phyloP scores from a whole-genome alignment of 768 basidiomycete genomes.

The Aureoboletus auriporus region DNA sequence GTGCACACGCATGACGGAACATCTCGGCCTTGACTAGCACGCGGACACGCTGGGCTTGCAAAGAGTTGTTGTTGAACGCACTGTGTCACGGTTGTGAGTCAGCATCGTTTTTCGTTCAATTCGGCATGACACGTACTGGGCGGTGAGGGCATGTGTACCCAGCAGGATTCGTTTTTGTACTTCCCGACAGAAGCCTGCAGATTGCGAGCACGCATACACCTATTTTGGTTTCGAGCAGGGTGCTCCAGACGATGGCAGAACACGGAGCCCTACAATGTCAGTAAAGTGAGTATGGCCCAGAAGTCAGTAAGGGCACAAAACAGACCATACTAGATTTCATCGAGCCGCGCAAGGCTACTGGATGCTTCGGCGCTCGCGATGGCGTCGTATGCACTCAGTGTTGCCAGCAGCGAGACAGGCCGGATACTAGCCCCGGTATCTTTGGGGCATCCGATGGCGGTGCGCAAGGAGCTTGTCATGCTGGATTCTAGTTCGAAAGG shows the following conservation, averaged over 20 bases:
- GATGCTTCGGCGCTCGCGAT: slow-evolving; percentile 91
- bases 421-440: slow-evolving; percentile 60
- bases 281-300: too few relatives aligned
- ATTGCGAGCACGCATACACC: slow-evolving; percentile 64
- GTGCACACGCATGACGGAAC: slow-evolving; percentile 58
- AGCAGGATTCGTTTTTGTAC: slow-evolving; percentile 84
- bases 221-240: slow-evolving; percentile 47
- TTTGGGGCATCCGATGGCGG: slow-evolving; percentile 38
- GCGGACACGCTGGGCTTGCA: slow-evolving; percentile 86
- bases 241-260: slow-evolving; percentile 36
- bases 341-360: slow-evolving; percentile 86
- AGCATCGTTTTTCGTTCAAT: not conserved
- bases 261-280: slow-evolving; percentile 44
- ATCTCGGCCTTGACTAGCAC: slow-evolving; percentile 59
- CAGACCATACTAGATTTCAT: slow-evolving; percentile 83
- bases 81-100: slow-evolving; percentile 34
- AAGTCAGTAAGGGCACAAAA: slow-evolving; percentile 1
- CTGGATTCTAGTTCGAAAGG: slow-evolving; percentile 56
- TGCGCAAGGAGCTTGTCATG: slow-evolving; percentile 44
- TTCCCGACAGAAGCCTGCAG: slow-evolving; percentile 74
- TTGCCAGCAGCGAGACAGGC: slow-evolving; percentile 70
- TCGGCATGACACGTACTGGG: slow-evolving; percentile 58
- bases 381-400: slow-evolving; percentile 93
- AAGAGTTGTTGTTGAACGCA: slow-evolving; percentile 96
- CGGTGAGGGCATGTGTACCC: slow-evolving; percentile 88